phyloP scores from a whole-genome alignment of 495 filamentous ascomycete genomes.

The Massariosphaeria phaeospora region DNA sequence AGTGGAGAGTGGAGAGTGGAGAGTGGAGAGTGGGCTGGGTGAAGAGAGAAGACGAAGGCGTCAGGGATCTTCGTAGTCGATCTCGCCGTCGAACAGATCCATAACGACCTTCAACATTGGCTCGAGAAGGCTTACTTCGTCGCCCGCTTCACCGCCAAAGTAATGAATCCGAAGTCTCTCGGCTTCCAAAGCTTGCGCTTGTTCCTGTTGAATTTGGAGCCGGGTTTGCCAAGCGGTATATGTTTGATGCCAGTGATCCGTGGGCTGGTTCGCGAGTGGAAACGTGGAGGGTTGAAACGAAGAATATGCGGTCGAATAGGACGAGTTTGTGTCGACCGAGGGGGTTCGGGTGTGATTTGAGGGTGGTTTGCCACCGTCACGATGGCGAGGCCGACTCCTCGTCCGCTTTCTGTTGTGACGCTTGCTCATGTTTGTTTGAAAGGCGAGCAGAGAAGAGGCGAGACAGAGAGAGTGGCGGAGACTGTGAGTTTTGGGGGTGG shows the following conservation, averaged over 20 bases:
- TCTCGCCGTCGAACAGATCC: slow-evolving; percentile 37
- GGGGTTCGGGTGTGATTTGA: slow-evolving; percentile 20
- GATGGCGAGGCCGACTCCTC: slow-evolving; percentile 38
- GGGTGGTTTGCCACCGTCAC: slow-evolving; percentile 27
- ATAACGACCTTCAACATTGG: slow-evolving; percentile 41
- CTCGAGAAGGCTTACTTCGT: slow-evolving; percentile 36
- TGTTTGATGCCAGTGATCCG: slow-evolving; percentile 30
- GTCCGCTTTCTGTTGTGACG: slow-evolving; percentile 38
- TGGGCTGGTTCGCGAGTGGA: slow-evolving; percentile 12
- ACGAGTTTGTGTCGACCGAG: slow-evolving; percentile 21
- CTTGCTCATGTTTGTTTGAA: slow-evolving; percentile 31
- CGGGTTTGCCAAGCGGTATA: slow-evolving; percentile 32
- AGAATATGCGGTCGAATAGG: slow-evolving; percentile 19
- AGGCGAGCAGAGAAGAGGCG: neutral
- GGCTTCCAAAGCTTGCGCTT: slow-evolving; percentile 9
- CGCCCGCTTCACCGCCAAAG: slow-evolving; percentile 35
- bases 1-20: slow-evolving; percentile 17
- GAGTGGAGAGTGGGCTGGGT: neutral
- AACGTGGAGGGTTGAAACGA: slow-evolving; percentile 15
- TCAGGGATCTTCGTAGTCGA: slow-evolving; percentile 40
- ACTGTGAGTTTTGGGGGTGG: neutral
- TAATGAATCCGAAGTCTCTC: slow-evolving; percentile 31
- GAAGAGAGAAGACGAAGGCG: neutral
- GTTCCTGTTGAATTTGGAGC: slow-evolving; percentile 20
- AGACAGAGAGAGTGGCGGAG: slow-evolving; percentile 11